These are phyloP conservation scores for Ophiostoma perfectum DNA, from an alignment of 2,329 filamentous ascomycete species.

Conservation along the genomic window DNA sequence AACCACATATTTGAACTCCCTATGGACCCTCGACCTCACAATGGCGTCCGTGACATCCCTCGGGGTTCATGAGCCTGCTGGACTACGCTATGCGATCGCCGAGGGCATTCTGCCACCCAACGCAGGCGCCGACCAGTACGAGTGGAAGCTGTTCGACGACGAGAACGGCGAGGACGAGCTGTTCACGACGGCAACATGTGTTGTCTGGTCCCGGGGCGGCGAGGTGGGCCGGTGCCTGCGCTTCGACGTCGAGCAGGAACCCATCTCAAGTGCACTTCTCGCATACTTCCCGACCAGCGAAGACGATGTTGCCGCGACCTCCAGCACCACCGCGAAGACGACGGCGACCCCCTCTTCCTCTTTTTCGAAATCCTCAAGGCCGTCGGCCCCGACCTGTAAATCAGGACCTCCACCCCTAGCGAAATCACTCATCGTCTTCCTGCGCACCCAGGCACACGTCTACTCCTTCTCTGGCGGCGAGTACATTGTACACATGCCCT, in stretches of 20 bases:
- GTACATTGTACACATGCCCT: constrained; percentile 87
- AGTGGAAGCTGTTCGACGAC: constrained; percentile 62
- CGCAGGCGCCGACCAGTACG: constrained; percentile 60
- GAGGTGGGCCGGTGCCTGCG: constrained; percentile 80
- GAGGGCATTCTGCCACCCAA: constrained; percentile 71
- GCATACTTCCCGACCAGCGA: constrained; percentile 62
- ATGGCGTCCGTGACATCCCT: constrained; percentile 93
- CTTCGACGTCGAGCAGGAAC: constrained; percentile 80
- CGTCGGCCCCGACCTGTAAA: not conserved
- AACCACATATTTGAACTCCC: not conserved
- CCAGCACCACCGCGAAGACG: not conserved
- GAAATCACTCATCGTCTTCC: constrained; percentile 78
- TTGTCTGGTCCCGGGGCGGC: constrained; percentile 84
- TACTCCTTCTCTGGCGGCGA: constrained; percentile 84
- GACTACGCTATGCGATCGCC: constrained; percentile 73
- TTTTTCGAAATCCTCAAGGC: constrained; percentile 11
- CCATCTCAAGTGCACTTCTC: constrained; percentile 77
- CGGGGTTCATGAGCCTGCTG: constrained; percentile 82
- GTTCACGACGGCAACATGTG: constrained; percentile 65
- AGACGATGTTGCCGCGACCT: constrained; percentile 17
- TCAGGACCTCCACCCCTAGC: constrained; percentile 35
- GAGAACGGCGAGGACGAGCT: constrained; percentile 67
- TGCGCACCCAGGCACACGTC: constrained; percentile 88
- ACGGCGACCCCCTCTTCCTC: not conserved
- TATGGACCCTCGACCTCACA: not conserved